Evolutionary conservation across 2,329 filamentous ascomycete species (phyloP).

Genomic region (Elsinoe arachidis): DNA sequence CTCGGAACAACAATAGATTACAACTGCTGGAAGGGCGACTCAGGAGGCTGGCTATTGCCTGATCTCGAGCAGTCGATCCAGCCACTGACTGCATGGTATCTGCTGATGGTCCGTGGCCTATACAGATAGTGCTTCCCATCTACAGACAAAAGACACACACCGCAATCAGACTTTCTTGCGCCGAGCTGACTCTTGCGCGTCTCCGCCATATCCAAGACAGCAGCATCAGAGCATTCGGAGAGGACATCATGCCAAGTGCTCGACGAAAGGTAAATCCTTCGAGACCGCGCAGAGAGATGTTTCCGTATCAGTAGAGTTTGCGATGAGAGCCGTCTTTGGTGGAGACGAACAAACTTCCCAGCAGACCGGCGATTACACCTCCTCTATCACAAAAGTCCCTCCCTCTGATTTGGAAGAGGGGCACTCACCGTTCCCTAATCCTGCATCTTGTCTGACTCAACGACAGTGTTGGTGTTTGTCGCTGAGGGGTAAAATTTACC

Average conservation of each 20-base stretch:
- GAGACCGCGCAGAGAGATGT: not conserved
- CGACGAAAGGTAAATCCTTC: not conserved
- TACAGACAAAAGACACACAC: no score
- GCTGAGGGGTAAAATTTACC: no score
- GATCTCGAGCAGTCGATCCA: conserved; percentile 1
- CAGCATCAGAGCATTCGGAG: not conserved
- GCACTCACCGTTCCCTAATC: not conserved
- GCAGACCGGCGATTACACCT: not conserved
- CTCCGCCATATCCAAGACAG: not conserved
- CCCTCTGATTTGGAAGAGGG: not conserved
- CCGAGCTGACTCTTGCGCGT: not conserved
- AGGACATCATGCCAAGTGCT: not conserved
- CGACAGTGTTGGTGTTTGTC: no score
- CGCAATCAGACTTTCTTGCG: not conserved
- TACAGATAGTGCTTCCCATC: no score
- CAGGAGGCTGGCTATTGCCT: not conserved
- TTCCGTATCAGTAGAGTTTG: not conserved
- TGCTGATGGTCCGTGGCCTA: not conserved
- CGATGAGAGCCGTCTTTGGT: not conserved
- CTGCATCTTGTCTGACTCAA: not conserved
- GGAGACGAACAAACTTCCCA: not conserved
- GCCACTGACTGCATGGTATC: not conserved
- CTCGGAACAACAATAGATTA: not conserved
- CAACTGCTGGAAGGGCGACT: not conserved
- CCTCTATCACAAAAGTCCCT: not conserved